phyloP scores from a whole-genome alignment of 495 filamentous ascomycete species.

The Penicillium cosmopolitanum region DNA sequence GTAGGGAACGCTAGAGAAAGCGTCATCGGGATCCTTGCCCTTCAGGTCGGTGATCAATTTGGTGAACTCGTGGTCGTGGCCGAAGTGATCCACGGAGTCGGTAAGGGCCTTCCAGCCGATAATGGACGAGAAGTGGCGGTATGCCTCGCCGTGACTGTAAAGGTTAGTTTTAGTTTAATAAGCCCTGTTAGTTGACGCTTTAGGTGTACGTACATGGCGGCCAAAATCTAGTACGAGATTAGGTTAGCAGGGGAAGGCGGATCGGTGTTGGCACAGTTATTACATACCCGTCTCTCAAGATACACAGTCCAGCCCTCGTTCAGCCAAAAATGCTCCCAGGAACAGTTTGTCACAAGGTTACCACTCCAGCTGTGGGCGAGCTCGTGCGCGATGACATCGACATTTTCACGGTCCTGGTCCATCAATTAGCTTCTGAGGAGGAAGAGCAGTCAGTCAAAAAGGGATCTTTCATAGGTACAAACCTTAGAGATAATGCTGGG shows the following conservation, averaged over 20 bases:
- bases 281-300: conserved; percentile 73
- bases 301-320: conserved; percentile 98
- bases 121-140: conserved; percentile 91
- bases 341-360: conserved; percentile 86
- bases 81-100: conserved; percentile 77
- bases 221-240: conserved; percentile 28
- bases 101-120: conserved; percentile 65
- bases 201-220: conserved; percentile 30
- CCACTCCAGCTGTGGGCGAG: conserved; percentile 91
- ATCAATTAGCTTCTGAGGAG: conserved; percentile 3
- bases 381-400: conserved; percentile 97
- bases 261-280: background rate
- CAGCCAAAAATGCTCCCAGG: conserved; percentile 98
- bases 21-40: conserved; percentile 92
- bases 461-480: background rate
- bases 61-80: conserved; percentile 85
- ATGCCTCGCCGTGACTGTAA: conserved; percentile 69
- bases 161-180: conserved; percentile 7
- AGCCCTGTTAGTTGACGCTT: background rate
- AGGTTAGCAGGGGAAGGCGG: conserved; percentile 10
- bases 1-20: conserved; percentile 82
- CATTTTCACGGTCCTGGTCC: conserved; percentile 76
- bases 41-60: conserved; percentile 85
- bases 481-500: conserved; percentile 85
- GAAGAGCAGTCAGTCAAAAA: too few relatives aligned